A percentile compares a stretch with the other conserved stretches of the same genome.
phyloP scores from a whole-genome alignment of 345 rosid species.

The Physaria fendleri region DNA sequence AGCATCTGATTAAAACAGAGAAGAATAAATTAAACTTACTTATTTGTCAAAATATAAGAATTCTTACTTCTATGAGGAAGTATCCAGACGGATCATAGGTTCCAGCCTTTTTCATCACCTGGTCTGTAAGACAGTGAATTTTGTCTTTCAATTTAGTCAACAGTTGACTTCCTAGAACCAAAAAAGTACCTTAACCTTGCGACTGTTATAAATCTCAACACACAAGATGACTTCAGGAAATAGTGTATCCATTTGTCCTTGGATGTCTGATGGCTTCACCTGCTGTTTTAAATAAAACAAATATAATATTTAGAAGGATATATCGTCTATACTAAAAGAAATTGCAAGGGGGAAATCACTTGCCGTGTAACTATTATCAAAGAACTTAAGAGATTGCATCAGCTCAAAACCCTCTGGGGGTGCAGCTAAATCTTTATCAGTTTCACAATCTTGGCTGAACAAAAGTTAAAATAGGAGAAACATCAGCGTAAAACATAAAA shows the following conservation, averaged over 20 bases:
- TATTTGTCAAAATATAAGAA: neutral
- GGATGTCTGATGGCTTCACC: conserved; percentile 37
- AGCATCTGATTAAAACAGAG: neutral
- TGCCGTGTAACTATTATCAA: conserved; percentile 36
- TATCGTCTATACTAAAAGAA: neutral
- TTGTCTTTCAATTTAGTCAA: conserved; percentile 72
- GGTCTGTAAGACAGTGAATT: conserved; percentile 70
- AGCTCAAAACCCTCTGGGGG: conserved; percentile 37
- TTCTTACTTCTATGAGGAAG: conserved; percentile 76
- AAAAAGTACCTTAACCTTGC: conserved; percentile 51
- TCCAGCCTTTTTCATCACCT: conserved; percentile 67
- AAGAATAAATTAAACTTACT: neutral
- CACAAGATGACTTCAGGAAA: conserved; percentile 65
- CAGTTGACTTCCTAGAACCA: conserved; percentile 64
- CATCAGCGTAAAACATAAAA: conserved; percentile 12
- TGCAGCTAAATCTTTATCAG: conserved; percentile 22
- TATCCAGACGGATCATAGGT: conserved; percentile 74
- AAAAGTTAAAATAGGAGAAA: neutral
- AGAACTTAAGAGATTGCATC: conserved; percentile 49
- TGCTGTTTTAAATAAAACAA: conserved; percentile 21
- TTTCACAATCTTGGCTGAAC: conserved; percentile 34
- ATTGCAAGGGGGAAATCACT: conserved; percentile 1
- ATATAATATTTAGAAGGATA: neutral
- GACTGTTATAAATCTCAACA: conserved; percentile 58
- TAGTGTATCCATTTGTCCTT: conserved; percentile 31